Evolutionary conservation across 2,329 filamentous ascomycete genomes (phyloP).

Genomic region (Aaosphaeria arxii): DNA sequence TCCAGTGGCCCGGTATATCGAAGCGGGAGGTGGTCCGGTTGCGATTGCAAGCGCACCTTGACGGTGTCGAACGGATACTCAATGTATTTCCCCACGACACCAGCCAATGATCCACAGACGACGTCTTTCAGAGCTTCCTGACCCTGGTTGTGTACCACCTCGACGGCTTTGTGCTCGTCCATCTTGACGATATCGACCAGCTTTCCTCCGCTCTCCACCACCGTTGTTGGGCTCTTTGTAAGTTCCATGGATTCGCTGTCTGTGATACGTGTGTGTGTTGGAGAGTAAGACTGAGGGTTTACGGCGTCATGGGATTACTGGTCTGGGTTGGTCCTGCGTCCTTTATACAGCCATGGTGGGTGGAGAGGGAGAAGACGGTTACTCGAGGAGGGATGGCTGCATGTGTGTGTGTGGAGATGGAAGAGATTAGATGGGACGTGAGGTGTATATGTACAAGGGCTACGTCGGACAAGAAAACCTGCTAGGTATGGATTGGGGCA

Average conservation of each 20-base stretch:
- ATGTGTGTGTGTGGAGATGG: conserved; percentile 16
- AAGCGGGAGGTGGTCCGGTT: conserved; percentile 77
- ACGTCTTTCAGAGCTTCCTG: conserved; percentile 80
- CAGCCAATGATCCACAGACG: conserved; percentile 84
- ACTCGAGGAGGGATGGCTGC: no score
- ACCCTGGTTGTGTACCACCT: conserved; percentile 40
- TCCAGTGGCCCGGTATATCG: conserved; percentile 85
- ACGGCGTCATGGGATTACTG: conserved; percentile 10
- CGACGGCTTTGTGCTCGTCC: conserved; percentile 15
- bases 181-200: conserved; percentile 15
- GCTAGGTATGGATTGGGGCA: conserved; percentile 10
- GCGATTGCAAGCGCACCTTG: conserved; percentile 96
- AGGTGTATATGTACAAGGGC: conserved; percentile 9
- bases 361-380: conserved; percentile 16
- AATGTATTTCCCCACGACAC: conserved; percentile 89
- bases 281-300: conserved; percentile 1
- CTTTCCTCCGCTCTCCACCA: conserved; percentile 28
- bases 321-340: no score
- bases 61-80: conserved; percentile 99
- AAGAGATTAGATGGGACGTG: conserved; percentile 13
- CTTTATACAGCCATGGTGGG: conserved; percentile 14
- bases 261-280: conserved; percentile 1
- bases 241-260: conserved; percentile 24
- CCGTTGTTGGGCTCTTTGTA: conserved; percentile 24
- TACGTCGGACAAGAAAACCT: conserved; percentile 16